Percentiles rank a stretch among this genome's conserved stretches.
Evolutionary conservation across 345 rosid genomes (phyloP).

Genomic region (Brassica nigra): DNA sequence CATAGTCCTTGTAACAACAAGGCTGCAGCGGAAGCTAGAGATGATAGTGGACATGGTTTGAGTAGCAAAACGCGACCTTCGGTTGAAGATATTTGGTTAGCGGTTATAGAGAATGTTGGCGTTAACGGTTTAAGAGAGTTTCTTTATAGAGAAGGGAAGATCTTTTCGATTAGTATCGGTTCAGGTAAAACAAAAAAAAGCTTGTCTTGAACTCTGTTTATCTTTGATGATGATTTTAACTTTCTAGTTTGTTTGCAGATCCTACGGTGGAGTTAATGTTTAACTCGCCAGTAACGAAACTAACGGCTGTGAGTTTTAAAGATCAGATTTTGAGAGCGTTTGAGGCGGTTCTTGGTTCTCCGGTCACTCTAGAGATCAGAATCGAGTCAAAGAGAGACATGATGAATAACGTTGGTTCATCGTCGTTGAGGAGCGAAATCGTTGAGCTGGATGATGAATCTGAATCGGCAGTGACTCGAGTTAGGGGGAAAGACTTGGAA

Average conservation of each 20-base stretch:
- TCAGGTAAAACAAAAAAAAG: slow-evolving; percentile 49
- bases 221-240: not conserved
- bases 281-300: slow-evolving; percentile 60
- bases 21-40: not conserved
- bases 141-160: slow-evolving; percentile 78
- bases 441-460: slow-evolving; percentile 55
- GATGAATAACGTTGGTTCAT: not conserved
- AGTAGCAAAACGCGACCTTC: slow-evolving; percentile 46
- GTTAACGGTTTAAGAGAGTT: slow-evolving; percentile 60
- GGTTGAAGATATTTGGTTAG: slow-evolving; percentile 85
- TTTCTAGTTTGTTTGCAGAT: slow-evolving; percentile 56
- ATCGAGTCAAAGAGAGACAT: slow-evolving; percentile 49
- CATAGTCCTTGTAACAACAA: not conserved
- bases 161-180: slow-evolving; percentile 79
- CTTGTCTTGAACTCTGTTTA: not conserved
- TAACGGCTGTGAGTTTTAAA: slow-evolving; percentile 67
- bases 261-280: slow-evolving; percentile 80
- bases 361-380: slow-evolving; percentile 78
- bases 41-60: no score
- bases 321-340: slow-evolving; percentile 76
- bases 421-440: slow-evolving; percentile 57
- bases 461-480: slow-evolving; percentile 7
- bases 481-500: slow-evolving; percentile 37
- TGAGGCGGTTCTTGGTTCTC: slow-evolving; percentile 77
- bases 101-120: slow-evolving; percentile 67